Evolutionary conservation across 768 basidiomycete genomes (phyloP).

Genomic region (Galerina marginata): DNA sequence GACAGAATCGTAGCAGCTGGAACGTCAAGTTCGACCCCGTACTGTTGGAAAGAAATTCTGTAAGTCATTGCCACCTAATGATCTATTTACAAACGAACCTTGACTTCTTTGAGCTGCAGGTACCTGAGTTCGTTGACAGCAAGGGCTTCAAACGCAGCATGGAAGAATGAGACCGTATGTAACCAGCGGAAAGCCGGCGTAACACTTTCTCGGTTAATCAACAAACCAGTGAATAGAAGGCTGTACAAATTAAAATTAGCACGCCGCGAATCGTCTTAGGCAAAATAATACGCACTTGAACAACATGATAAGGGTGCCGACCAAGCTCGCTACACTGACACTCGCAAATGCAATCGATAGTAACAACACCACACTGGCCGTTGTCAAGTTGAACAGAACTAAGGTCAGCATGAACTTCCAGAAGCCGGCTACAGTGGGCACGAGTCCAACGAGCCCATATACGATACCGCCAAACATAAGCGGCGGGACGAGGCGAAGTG

Average conservation of each 20-base stretch:
- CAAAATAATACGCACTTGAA: slow-evolving; percentile 79
- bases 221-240: slow-evolving; percentile 90
- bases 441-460: slow-evolving; percentile 93
- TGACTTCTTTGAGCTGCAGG: slow-evolving; percentile 88
- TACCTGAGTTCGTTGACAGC: slow-evolving; percentile 98
- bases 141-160: slow-evolving; percentile 96
- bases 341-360: slow-evolving; percentile 89
- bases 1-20: slow-evolving; percentile 96
- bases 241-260: slow-evolving; percentile 44
- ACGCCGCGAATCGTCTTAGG: background rate
- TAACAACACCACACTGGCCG: slow-evolving; percentile 89
- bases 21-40: slow-evolving; percentile 95
- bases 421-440: slow-evolving; percentile 86
- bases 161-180: slow-evolving; percentile 95
- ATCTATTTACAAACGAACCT: slow-evolving; percentile 52
- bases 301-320: slow-evolving; percentile 96
- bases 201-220: slow-evolving; percentile 93
- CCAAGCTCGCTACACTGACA: slow-evolving; percentile 86
- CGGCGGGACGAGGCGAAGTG: slow-evolving; percentile 92
- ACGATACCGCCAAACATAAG: slow-evolving; percentile 95
- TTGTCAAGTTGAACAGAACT: slow-evolving; percentile 95
- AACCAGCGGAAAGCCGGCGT: slow-evolving; percentile 78
- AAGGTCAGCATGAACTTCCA: slow-evolving; percentile 99
- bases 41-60: slow-evolving; percentile 50
- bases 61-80: background rate